These are phyloP conservation scores for Pseudozyma sp. DNA, from an alignment of 1,284 basidiomycete genomes.

Conservation along the genomic window DNA sequence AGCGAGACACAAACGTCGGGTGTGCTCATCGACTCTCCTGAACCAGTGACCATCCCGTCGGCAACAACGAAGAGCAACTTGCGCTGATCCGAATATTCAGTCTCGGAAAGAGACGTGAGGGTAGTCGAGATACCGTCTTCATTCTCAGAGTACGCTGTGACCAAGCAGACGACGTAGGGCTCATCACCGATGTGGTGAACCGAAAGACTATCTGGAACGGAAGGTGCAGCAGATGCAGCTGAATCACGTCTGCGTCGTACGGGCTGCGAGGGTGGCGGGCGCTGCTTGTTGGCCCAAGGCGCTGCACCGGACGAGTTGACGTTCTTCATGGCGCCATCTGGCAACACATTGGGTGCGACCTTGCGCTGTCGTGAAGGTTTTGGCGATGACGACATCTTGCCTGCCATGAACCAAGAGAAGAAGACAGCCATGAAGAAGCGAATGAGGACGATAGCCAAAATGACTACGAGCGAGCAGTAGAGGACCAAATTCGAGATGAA, in stretches of 20 bases:
- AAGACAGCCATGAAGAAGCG: constrained; percentile 96
- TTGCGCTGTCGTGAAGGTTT: constrained; percentile 71
- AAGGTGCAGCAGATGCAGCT: constrained; percentile 26
- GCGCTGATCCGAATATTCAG: constrained; percentile 88
- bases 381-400: constrained; percentile 72
- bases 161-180: constrained; percentile 91
- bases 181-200: constrained; percentile 72
- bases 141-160: constrained; percentile 98
- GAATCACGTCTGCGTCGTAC: constrained; percentile 40
- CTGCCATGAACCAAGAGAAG: constrained; percentile 96
- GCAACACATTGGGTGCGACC: constrained; percentile 73
- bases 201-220: constrained; percentile 45
- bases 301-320: constrained; percentile 89
- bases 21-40: constrained; percentile 91
- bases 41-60: constrained; percentile 98
- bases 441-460: constrained; percentile 87
- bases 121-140: constrained; percentile 91
- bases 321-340: constrained; percentile 83
- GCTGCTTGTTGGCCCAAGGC: constrained; percentile 77
- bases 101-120: constrained; percentile 88
- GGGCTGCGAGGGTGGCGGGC: constrained; percentile 49
- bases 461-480: constrained; percentile 90
- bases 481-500: constrained; percentile 90
- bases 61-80: constrained; percentile 95
- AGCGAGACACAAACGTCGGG: constrained; percentile 95